Percentiles rank a stretch among this genome's conserved stretches.
Evolutionary conservation across 345 rosid species (phyloP).

Genomic region (Cardamine resedifolia): DNA sequence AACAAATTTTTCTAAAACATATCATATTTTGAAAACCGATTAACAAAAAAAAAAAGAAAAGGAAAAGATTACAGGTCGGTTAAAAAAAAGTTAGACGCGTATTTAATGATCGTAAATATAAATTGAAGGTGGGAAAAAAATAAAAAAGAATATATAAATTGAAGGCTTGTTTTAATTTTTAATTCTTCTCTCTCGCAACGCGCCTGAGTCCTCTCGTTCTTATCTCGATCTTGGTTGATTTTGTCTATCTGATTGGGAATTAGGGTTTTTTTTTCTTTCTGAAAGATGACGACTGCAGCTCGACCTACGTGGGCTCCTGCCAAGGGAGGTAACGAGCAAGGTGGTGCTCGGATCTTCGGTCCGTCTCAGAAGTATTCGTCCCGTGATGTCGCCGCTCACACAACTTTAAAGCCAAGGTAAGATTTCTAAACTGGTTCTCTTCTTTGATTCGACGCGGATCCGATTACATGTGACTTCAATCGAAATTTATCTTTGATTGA

Average conservation of each 20-base stretch:
- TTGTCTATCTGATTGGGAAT: slow-evolving; percentile 9
- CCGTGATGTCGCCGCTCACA: slow-evolving; percentile 91
- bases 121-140: background rate
- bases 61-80: slow-evolving; percentile 1
- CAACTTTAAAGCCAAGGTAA: slow-evolving; percentile 80
- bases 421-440: background rate
- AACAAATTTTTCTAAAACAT: no score
- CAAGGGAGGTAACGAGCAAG: slow-evolving; percentile 97
- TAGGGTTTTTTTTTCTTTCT: slow-evolving; percentile 9
- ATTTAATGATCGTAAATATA: background rate
- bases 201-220: slow-evolving; percentile 16
- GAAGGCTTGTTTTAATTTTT: background rate
- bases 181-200: background rate
- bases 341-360: slow-evolving; percentile 96
- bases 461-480: slow-evolving; percentile 12
- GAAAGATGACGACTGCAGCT: slow-evolving; percentile 90
- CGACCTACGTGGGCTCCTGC: slow-evolving; percentile 99
- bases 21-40: no score
- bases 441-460: background rate
- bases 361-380: slow-evolving; percentile 97
- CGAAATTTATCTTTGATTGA: slow-evolving; percentile 12
- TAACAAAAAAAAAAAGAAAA: no score
- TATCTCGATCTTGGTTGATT: slow-evolving; percentile 27
- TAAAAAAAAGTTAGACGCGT: background rate
- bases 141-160: background rate